Base-by-base conservation (phyloP, 139 green algal species). In the Zygnema cylindricum region DNA sequence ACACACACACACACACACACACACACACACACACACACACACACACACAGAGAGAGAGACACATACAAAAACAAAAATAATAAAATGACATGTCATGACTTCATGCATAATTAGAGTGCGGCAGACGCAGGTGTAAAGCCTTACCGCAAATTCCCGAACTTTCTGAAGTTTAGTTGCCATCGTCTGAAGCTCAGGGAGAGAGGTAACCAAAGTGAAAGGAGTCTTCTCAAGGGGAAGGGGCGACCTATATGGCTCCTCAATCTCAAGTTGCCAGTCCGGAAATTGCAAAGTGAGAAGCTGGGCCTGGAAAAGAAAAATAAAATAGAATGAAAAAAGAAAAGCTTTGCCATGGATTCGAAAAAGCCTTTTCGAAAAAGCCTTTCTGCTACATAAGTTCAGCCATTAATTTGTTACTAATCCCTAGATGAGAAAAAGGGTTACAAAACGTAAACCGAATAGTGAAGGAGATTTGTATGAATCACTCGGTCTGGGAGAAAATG, bases 201-300 rank as follows among this genome's bases (percentile, higher is more conserved):
- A 95, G 75, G 96, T 95, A 69, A 98, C 93, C 39, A 88, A 94
- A 0, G 81, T 86, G 38, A 95, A 93, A 0, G 93, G 91, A 0
- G 92, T 93, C 22, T 77, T 85, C 0, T 95, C 92, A 55, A 95
- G 91, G 11, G 92, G 84, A 2, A 81, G 85, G 54, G 85, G 69
- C 16, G 49, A 63, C 16, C 49, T 7, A 25, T 25, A 25, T 11
- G 93, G 36, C 39, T 81, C 76, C 16, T 39, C 36, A 0, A 55
- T 76, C 16, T 86, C 71, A 77, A 94, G 69, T 84, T 95, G 93
- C 79, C 83, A 88, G 0, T 7, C 33, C 2, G 69, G 55, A 77
- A 95, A 95, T 38, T 55, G 32, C 41, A 97, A 89, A 30, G 38
- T 63, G 3, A 90, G 69, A 43, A 97, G 84, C 89, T 92, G 49